Evolutionary conservation across 352 stramenopile genomes (phyloP).

Genomic region (Aphanomyces euteiches): DNA sequence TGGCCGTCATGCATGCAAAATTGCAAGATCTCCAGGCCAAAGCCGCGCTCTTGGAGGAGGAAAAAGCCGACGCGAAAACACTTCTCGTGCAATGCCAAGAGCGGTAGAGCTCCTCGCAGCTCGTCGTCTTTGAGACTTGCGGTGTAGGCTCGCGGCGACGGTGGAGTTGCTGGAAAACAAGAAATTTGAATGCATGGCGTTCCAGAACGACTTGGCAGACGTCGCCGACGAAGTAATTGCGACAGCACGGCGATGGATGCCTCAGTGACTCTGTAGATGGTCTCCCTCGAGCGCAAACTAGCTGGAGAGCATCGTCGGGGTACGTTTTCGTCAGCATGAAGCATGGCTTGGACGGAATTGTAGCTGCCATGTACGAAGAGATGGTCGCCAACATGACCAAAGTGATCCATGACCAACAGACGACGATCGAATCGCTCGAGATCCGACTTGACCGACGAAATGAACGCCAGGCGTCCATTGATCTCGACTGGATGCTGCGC

Average conservation of each 20-base stretch:
- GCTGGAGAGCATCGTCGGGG: slow-evolving; percentile 11
- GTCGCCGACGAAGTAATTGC: neutral
- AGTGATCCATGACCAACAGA: slow-evolving; percentile 10
- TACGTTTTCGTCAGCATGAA: neutral
- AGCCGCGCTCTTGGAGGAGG: neutral
- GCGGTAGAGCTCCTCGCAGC: neutral
- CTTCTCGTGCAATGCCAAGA: neutral
- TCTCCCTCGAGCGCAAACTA: slow-evolving; percentile 5
- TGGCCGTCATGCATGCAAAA: neutral
- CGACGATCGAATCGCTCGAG: neutral
- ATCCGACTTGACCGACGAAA: neutral
- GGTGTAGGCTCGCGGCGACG: neutral
- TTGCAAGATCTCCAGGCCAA: neutral
- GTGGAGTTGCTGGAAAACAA: neutral
- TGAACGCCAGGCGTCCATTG: neutral
- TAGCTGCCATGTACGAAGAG: slow-evolving; percentile 24
- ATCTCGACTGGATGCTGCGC: neutral
- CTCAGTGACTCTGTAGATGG: slow-evolving; percentile 5
- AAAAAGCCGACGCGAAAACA: neutral
- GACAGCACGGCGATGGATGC: neutral
- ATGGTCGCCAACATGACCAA: slow-evolving; percentile 27
- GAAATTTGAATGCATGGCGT: slow-evolving; percentile 11
- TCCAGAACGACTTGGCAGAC: neutral
- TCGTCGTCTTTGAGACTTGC: too few species aligned
- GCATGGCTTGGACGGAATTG: neutral